phyloP scores from a whole-genome alignment of 805 yeast genomes.

The Alloascoidea hylecoeti region DNA sequence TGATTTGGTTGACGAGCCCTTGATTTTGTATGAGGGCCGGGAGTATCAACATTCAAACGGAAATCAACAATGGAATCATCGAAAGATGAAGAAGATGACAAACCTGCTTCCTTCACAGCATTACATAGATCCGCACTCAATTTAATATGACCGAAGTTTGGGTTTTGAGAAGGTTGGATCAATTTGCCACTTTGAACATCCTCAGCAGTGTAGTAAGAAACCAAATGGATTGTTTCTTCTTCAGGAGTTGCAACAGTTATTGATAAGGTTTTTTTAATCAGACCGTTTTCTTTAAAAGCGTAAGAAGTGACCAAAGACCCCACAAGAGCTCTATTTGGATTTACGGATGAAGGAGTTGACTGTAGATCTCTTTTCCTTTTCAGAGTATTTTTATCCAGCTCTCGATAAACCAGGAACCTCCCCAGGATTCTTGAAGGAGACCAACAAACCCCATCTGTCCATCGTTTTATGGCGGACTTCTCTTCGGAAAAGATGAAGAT shows the following conservation, averaged over 20 bases:
- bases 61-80: no score
- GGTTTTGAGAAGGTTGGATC: slow-evolving; percentile 30
- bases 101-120: no score
- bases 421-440: slow-evolving; percentile 83
- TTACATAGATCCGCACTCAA: no score
- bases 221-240: no score
- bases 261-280: slow-evolving; percentile 72
- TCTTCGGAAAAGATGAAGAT: slow-evolving; percentile 80
- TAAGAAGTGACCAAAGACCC: slow-evolving; percentile 47
- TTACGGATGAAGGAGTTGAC: no score
- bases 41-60: no score
- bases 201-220: slow-evolving; percentile 41
- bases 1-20: no score
- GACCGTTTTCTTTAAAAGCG: slow-evolving; percentile 56
- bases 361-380: no score
- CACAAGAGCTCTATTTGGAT: slow-evolving; percentile 27
- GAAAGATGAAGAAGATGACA: no score
- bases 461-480: slow-evolving; percentile 69
- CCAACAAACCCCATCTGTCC: slow-evolving; percentile 96
- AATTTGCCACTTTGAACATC: slow-evolving; percentile 27
- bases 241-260: slow-evolving; percentile 31
- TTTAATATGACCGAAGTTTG: slow-evolving; percentile 18
- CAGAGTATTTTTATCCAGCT: slow-evolving; percentile 38
- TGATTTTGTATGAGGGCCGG: no score
- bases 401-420: slow-evolving; percentile 72